A percentile compares a stretch with the other conserved stretches of the same genome.
These are phyloP conservation scores for Suillus hirtellus DNA, from an alignment of 768 basidiomycete species.

Conservation along the genomic window DNA sequence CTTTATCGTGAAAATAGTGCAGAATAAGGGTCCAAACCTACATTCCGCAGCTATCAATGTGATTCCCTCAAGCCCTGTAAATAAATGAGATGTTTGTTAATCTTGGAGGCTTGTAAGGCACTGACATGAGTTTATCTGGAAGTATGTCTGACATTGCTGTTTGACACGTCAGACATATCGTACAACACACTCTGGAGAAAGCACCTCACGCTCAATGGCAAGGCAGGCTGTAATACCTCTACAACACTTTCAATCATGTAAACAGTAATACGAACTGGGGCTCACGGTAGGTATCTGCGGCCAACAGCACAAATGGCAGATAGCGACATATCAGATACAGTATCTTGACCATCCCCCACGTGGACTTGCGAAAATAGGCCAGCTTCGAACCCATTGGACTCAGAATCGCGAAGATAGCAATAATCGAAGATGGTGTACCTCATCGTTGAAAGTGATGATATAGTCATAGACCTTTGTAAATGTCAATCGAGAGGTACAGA, in stretches of 20 bases:
- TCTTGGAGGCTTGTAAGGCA: background rate
- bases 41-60: slow-evolving; percentile 4
- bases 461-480: slow-evolving; percentile 7
- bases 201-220: background rate
- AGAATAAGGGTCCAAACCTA: background rate
- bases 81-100: background rate
- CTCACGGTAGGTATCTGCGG: slow-evolving; percentile 6
- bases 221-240: slow-evolving; percentile 8
- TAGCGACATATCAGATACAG: slow-evolving; percentile 8
- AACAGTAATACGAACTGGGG: background rate
- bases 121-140: slow-evolving; percentile 6
- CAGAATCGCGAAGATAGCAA: background rate
- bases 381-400: background rate
- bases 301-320: slow-evolving; percentile 2
- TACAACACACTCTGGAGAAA: background rate
- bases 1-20: background rate
- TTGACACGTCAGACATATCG: too few species aligned
- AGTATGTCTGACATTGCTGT: slow-evolving; percentile 1
- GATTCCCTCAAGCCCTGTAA: slow-evolving; percentile 4
- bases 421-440: background rate
- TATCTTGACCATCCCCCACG: background rate
- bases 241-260: background rate
- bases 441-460: slow-evolving; percentile 2
- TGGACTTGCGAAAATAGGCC: background rate
- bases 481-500: background rate